Evolutionary conservation across 2,329 filamentous ascomycete species (phyloP), one percentile per base, ranked within the genome.

Genomic region (Cyphellophora attinorum): DNA sequence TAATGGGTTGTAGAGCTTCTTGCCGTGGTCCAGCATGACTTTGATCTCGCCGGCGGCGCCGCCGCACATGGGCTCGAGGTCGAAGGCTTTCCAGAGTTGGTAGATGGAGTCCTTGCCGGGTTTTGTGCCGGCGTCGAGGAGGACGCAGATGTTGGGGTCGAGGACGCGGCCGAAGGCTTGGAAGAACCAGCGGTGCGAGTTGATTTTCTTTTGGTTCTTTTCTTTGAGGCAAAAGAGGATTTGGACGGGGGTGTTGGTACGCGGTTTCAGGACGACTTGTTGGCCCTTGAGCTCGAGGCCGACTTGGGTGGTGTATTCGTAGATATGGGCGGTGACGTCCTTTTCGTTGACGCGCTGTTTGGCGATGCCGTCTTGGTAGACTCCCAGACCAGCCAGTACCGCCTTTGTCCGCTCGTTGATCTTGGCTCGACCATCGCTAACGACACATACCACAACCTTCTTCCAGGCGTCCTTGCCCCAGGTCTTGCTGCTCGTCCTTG

Each of bases 171-270:
- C 91, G 57, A 98, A 98, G 0, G 89, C 91, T 49, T 93, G 82
- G 71, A 98, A 98, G 66, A 98, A 96, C 91, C 91, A 98, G 57
- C 91, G 72, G 59, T 98, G 91, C 0, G 91, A 96, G 58, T 98
- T 98, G 74, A 98, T 98, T 71, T 98, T 98, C 70, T 98, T 98
- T 65, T 95, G 88, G 57, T 98, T 98, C 74, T 95, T 96, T 57
- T 98, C 91, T 67, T 98, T 98, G 41, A 98, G 62, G 58, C 91
- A 98, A 68, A 98, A 98, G 4, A 98, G 75, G 67, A 98, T 81
- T 64, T 98, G 91, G 2, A 98, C 84, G 0, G 91, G 89, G 42
- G 91, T 86, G 41, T 82, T 74, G 5, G 71, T 81, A 53, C 86
- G 85, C 30, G 81, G 80, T 43, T 91, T 84, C 32, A 96, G 69